Percentiles rank a stretch among this genome's conserved stretches.
Conservation (phyloP, 2,329 filamentous ascomycete species). For the Corinectria fuckeliana region DNA sequence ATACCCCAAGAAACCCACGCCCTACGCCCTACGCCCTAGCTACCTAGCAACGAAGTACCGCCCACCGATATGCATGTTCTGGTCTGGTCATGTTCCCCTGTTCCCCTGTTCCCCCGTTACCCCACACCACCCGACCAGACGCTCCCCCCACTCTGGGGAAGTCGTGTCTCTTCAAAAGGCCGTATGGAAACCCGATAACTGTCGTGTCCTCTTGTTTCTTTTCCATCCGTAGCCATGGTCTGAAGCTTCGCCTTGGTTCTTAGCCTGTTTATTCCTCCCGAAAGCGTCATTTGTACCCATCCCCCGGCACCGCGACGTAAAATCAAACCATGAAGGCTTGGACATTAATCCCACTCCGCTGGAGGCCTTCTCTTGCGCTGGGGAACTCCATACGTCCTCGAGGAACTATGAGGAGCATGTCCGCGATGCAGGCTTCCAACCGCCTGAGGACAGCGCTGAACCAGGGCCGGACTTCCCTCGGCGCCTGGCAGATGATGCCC, state of each 20-base stretch:
- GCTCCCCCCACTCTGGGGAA: conserved; percentile 11
- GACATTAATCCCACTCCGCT: conserved; percentile 21
- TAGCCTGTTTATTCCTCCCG: background rate
- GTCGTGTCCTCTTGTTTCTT: background rate
- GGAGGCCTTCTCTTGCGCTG: conserved; percentile 21
- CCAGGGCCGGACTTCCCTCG: conserved; percentile 57
- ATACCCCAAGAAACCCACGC: conserved; percentile 30
- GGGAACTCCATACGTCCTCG: conserved; percentile 16
- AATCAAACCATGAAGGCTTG: conserved; percentile 25
- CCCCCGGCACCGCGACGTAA: background rate
- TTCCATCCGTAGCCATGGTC: background rate
- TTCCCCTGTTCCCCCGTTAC: conserved; percentile 17
- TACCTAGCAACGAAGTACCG: conserved; percentile 11
- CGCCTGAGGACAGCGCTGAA: conserved; percentile 57
- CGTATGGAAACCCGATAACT: background rate
- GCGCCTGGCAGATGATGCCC: conserved; percentile 69
- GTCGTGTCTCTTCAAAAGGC: background rate
- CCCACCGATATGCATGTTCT: conserved; percentile 15
- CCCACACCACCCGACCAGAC: conserved; percentile 26
- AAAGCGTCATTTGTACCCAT: conserved; percentile 1
- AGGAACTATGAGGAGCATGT: conserved; percentile 20
- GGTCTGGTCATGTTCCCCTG: conserved; percentile 22
- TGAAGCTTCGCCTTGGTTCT: background rate
- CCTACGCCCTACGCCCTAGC: conserved; percentile 14
- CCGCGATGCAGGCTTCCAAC: conserved; percentile 53